Evolutionary conservation across 1,284 basidiomycete genomes (phyloP), one percentile per base, ranked within the genome.

Genomic region (Apiotrichum gracile): DNA sequence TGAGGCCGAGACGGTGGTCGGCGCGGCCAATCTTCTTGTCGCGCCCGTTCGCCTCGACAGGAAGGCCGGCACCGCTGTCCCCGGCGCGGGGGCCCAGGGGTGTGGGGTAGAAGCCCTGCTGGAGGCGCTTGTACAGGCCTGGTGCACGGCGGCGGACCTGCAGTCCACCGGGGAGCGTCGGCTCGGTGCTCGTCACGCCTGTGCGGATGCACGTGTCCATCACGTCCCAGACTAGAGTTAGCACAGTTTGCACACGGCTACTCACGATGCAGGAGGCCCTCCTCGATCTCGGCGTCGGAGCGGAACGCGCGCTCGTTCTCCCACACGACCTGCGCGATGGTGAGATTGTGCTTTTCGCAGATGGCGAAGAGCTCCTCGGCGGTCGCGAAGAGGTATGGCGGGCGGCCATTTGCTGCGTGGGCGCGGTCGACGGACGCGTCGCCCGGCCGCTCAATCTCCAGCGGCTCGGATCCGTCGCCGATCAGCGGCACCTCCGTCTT

Each of bases 121-220:
- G 91, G 24, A 97, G 81, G 25, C 92, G 81, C 58, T 83, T 80
- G 73, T 97, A 94, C 38, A 94, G 80, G 66, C 85, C 84, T 0
- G 90, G 88, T 16, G 91, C 91, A 44, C 90, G 81, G 19, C 91
- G 80, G 35, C 85, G 81, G 21, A 94, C 78, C 6, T 81, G 76
- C n/a, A 97, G 75, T 12, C 90, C 82, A 21, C 94, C 93, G 0
- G 94, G 94, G 6, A 97, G 81, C 17, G 81, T 82, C 40, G 80
- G 79, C 61, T 94, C 89, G 1, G 64, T 78, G 0, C 87, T 81
- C 10, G 88, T 85, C 17, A 96, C 91, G 24, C 92, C 92, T 3
- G 82, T 82, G 21, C 86, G 86, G 60, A 97, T 97, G 68, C 91
- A 94, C 53, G 86, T 83, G 70, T 97, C 92, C 93, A 97, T 97